Evolutionary conservation across 73 alveolate species (phyloP).

Genomic region (Paramecium primaurelia): DNA sequence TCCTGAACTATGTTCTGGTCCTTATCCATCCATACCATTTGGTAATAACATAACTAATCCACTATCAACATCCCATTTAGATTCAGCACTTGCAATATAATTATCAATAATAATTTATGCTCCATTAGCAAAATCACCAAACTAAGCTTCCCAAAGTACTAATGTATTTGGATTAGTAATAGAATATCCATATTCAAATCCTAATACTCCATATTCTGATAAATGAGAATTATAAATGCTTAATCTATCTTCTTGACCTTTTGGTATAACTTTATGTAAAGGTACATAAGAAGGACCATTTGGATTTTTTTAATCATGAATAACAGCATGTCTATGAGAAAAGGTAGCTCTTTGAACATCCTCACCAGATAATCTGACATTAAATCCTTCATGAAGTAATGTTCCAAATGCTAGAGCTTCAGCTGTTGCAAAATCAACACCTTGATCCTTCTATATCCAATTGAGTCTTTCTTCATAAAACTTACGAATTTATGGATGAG

Average conservation of each 20-base stretch:
- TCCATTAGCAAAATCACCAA: slow-evolving; percentile 96
- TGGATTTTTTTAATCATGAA: slow-evolving; percentile 67
- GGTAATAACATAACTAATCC: slow-evolving; percentile 84
- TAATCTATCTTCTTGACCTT: slow-evolving; percentile 35
- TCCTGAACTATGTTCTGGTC: slow-evolving; percentile 92
- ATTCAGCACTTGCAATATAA: slow-evolving; percentile 86
- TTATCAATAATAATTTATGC: slow-evolving; percentile 92
- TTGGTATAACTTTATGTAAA: slow-evolving; percentile 20
- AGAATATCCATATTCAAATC: slow-evolving; percentile 94
- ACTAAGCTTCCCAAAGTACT: slow-evolving; percentile 90
- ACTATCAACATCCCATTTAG: slow-evolving; percentile 81
- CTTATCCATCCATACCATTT: slow-evolving; percentile 92
- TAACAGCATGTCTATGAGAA: slow-evolving; percentile 77
- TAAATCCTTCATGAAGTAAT: slow-evolving; percentile 73
- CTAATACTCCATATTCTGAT: slow-evolving; percentile 85
- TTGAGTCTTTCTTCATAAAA: slow-evolving; percentile 71
- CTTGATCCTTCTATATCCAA: slow-evolving; percentile 61
- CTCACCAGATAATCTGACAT: slow-evolving; percentile 77
- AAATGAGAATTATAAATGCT: slow-evolving; percentile 67
- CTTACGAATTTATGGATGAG: slow-evolving; percentile 72
- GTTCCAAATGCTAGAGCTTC: slow-evolving; percentile 90
- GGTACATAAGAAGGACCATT: slow-evolving; percentile 65
- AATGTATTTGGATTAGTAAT: slow-evolving; percentile 83
- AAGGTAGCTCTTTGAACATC: slow-evolving; percentile 88
- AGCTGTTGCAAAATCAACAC: slow-evolving; percentile 87